Evolutionary conservation across 768 basidiomycete genomes (phyloP).

Genomic region (Amanita subjunquillea): DNA sequence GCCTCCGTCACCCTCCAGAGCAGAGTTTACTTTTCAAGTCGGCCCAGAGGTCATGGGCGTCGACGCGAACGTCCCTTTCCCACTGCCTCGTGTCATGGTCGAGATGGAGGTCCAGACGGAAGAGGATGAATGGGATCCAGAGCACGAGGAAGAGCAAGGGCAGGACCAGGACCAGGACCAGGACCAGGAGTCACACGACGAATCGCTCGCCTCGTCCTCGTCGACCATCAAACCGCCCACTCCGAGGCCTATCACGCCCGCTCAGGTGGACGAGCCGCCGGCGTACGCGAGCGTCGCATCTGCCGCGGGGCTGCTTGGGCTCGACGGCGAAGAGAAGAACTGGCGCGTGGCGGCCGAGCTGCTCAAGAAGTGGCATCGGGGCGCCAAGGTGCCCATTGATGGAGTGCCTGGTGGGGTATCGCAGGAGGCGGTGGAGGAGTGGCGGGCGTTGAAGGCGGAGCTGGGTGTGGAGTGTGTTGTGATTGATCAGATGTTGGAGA

Average conservation of each 20-base stretch:
- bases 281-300: constrained; percentile 37
- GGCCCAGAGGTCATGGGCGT: not conserved
- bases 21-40: not conserved
- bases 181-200: constrained; percentile 26
- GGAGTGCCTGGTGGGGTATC: constrained; percentile 46
- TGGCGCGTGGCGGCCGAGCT: constrained; percentile 44
- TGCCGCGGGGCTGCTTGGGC: constrained; percentile 14
- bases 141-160: constrained; percentile 22
- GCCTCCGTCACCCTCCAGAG: constrained; percentile 13
- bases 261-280: constrained; percentile 53
- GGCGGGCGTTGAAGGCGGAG: constrained; percentile 72
- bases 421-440: constrained; percentile 60
- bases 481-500: constrained; percentile 60
- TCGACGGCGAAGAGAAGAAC: constrained; percentile 40
- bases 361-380: constrained; percentile 64
- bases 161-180: no score
- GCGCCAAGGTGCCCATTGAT: constrained; percentile 35
- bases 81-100: constrained; percentile 27
- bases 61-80: not conserved
- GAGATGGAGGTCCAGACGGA: constrained; percentile 65
- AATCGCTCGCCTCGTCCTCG: constrained; percentile 61
- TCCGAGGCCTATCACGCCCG: constrained; percentile 37
- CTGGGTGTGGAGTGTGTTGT: constrained; percentile 69
- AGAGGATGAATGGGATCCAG: constrained; percentile 25
- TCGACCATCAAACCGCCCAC: constrained; percentile 66